phyloP scores from a whole-genome alignment of 352 stramenopile species.

The Phytophthora sp. region DNA sequence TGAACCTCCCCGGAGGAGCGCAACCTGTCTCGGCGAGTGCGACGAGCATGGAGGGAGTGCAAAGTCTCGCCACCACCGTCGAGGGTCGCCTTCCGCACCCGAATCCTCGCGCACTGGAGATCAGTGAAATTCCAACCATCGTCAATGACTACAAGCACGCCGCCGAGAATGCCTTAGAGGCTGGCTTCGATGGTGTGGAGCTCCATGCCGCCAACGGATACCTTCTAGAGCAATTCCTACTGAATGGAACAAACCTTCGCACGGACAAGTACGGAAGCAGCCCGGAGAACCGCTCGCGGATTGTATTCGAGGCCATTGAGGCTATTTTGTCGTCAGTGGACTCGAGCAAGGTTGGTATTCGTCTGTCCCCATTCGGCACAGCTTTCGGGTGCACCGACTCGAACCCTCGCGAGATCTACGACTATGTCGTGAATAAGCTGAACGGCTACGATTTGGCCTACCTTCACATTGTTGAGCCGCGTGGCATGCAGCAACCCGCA shows the following conservation, averaged over 20 bases:
- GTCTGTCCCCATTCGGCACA: slow-evolving; percentile 39
- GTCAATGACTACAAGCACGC: slow-evolving; percentile 35
- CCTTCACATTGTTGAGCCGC: slow-evolving; percentile 58
- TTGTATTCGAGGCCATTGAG: slow-evolving; percentile 76
- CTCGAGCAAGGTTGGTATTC: slow-evolving; percentile 42
- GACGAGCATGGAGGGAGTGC: slow-evolving; percentile 36
- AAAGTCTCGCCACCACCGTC: slow-evolving; percentile 33
- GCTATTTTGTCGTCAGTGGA: slow-evolving; percentile 39
- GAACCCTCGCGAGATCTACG: slow-evolving; percentile 44
- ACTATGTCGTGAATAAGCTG: slow-evolving; percentile 44
- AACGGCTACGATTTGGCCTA: slow-evolving; percentile 55
- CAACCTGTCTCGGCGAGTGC: slow-evolving; percentile 53
- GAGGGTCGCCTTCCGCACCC: slow-evolving; percentile 43
- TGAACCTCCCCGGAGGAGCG: slow-evolving; percentile 53
- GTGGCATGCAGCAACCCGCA: slow-evolving; percentile 31
- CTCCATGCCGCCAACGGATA: slow-evolving; percentile 93
- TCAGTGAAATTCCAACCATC: slow-evolving; percentile 67
- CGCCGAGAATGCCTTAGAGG: slow-evolving; percentile 56
- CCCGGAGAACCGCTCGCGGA: slow-evolving; percentile 75
- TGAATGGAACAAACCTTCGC: slow-evolving; percentile 70
- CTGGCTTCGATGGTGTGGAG: slow-evolving; percentile 92
- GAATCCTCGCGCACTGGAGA: slow-evolving; percentile 65
- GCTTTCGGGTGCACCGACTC: slow-evolving; percentile 49
- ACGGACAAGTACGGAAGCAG: slow-evolving; percentile 64
- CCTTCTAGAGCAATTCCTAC: slow-evolving; percentile 90